Evolutionary conservation across 306 rosid species (phyloP).

Genomic region (Albizia julibrissin): DNA sequence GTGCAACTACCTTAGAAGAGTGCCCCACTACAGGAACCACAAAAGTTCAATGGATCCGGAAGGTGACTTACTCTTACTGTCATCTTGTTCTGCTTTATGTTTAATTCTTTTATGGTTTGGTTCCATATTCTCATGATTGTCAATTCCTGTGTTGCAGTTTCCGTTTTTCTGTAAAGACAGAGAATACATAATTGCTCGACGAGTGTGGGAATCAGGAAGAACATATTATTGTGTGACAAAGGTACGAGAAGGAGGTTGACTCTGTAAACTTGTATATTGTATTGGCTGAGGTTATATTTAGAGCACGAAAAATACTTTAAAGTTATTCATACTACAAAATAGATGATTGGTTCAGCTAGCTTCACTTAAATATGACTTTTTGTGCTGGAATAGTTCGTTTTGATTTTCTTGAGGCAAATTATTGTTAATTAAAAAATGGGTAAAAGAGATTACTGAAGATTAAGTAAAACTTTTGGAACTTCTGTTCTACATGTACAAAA

Average conservation of each 20-base stretch:
- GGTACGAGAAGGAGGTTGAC: slow-evolving; percentile 40
- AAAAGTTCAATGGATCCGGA: slow-evolving; percentile 62
- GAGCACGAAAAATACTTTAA: not conserved
- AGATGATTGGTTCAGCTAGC: not conserved
- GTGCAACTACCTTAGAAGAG: slow-evolving; percentile 51
- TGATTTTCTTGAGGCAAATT: not conserved
- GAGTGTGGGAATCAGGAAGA: slow-evolving; percentile 70
- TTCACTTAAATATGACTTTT: not conserved
- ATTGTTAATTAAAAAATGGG: not conserved
- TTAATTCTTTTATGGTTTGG: slow-evolving; percentile 2
- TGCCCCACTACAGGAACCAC: slow-evolving; percentile 63
- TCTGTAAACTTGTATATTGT: not conserved
- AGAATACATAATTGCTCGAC: slow-evolving; percentile 67
- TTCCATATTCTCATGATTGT: slow-evolving; percentile 30
- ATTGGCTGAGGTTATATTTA: not conserved
- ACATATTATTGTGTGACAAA: slow-evolving; percentile 66
- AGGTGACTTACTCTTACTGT: slow-evolving; percentile 32
- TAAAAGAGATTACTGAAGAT: not conserved
- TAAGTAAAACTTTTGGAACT: not conserved
- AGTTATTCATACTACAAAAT: not conserved
- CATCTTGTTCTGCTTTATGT: not conserved
- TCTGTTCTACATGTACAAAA: not conserved
- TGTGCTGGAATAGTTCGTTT: not conserved
- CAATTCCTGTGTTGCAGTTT: slow-evolving; percentile 54
- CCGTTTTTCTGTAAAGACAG: slow-evolving; percentile 75